These are phyloP conservation scores for Oryza rufipogon DNA, from an alignment of 176 grass and related monocot species.

Conservation along the genomic window DNA sequence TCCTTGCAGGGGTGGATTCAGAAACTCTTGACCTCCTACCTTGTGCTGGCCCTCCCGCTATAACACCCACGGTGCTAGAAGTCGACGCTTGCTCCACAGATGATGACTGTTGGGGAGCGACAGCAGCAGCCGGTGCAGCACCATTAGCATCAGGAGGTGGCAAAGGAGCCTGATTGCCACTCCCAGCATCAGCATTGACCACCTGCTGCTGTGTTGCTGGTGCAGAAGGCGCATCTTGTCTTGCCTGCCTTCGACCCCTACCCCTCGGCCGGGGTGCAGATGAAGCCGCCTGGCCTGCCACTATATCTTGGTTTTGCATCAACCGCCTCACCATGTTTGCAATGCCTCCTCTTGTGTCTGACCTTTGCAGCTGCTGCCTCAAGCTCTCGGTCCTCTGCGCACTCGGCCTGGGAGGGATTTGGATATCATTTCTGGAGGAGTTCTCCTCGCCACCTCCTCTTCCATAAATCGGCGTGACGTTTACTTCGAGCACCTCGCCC, in stretches of 20 bases:
- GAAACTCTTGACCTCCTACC: conserved; percentile 36
- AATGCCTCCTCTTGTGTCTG: conserved; percentile 38
- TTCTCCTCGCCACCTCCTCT: conserved; percentile 51
- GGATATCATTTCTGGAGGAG: conserved; percentile 28
- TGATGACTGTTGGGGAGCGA: conserved; percentile 30
- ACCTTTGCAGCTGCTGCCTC: conserved; percentile 55
- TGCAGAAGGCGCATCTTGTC: conserved; percentile 26
- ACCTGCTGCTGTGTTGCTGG: background rate
- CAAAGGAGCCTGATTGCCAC: conserved; percentile 8
- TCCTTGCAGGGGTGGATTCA: conserved; percentile 30
- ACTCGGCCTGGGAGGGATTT: conserved; percentile 61
- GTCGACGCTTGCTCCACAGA: conserved; percentile 51
- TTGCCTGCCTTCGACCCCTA: conserved; percentile 46
- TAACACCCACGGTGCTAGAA: conserved; percentile 54
- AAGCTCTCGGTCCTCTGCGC: conserved; percentile 59
- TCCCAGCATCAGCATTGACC: conserved; percentile 12
- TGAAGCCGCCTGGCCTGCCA: conserved; percentile 38
- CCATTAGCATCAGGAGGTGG: background rate
- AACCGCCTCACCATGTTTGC: conserved; percentile 43
- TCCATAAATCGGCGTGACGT: conserved; percentile 84
- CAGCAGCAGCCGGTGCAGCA: background rate
- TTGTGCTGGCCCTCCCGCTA: conserved; percentile 13
- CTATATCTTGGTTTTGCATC: conserved; percentile 47
- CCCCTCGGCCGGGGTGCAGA: conserved; percentile 37
- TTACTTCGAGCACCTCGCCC: conserved; percentile 58